phyloP scores from a whole-genome alignment of 148 eudicot genomes.

The Oxyria digyna region DNA sequence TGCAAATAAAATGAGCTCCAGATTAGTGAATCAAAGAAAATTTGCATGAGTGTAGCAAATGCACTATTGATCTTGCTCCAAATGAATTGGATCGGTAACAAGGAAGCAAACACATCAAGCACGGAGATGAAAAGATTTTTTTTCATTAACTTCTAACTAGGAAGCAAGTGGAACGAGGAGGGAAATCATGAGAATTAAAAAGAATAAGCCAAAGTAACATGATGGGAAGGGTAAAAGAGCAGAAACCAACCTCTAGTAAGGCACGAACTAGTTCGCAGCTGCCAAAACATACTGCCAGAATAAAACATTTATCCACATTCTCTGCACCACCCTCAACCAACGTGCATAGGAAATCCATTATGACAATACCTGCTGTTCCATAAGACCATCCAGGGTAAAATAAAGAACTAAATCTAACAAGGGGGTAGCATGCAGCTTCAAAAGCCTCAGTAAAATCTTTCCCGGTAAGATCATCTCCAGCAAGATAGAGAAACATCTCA shows the following conservation, averaged over 20 bases:
- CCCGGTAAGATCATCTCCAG: constrained; percentile 69
- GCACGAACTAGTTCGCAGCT: constrained; percentile 93
- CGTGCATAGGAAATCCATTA: constrained; percentile 73
- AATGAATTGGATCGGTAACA: not conserved
- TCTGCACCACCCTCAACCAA: constrained; percentile 96
- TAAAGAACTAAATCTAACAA: constrained; percentile 79
- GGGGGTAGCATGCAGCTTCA: constrained; percentile 97
- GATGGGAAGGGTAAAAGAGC: not conserved
- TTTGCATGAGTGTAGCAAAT: not conserved
- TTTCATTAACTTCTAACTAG: not conserved
- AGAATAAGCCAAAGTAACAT: not conserved
- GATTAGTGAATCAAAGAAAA: not conserved
- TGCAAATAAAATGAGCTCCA: not conserved
- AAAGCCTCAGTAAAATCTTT: constrained; percentile 96
- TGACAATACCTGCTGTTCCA: constrained; percentile 78
- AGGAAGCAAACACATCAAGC: not conserved
- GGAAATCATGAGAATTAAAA: not conserved
- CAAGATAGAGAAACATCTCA: constrained; percentile 76
- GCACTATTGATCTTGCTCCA: not conserved
- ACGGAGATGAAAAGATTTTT: not conserved
- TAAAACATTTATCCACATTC: constrained; percentile 91
- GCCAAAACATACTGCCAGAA: constrained; percentile 93
- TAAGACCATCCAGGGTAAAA: constrained; percentile 96
- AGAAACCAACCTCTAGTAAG: constrained; percentile 60
- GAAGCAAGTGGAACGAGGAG: not conserved